phyloP scores from a whole-genome alignment of 1,284 basidiomycete genomes.

The Trametes polyzona region DNA sequence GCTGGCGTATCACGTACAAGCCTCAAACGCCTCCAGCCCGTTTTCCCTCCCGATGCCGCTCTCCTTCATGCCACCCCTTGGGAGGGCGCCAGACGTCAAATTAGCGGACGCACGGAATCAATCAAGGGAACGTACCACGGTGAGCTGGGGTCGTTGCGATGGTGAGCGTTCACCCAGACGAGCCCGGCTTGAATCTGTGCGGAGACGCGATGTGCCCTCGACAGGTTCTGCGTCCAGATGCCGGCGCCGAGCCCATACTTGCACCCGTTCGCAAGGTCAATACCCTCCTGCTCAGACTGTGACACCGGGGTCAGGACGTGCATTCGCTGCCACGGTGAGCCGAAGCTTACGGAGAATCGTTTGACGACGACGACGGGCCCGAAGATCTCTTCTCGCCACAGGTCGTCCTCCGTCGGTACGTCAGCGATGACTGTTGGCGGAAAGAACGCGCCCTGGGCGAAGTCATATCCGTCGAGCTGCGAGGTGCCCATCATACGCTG shows the following conservation, averaged over 20 bases:
- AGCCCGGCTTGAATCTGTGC: constrained; percentile 71
- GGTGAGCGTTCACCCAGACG: constrained; percentile 87
- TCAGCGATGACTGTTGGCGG: constrained; percentile 74
- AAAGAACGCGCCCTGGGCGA: constrained; percentile 72
- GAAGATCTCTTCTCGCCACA: constrained; percentile 85
- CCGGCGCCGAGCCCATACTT: constrained; percentile 83
- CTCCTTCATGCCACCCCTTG: constrained; percentile 84
- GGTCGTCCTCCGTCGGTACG: constrained; percentile 57
- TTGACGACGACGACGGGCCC: constrained; percentile 77
- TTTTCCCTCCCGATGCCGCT: constrained; percentile 85
- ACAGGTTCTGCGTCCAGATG: constrained; percentile 77
- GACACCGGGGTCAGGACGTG: not conserved
- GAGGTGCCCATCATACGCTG: constrained; percentile 61
- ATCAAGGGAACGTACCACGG: constrained; percentile 62
- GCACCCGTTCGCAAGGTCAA: constrained; percentile 71
- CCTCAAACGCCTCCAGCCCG: constrained; percentile 75
- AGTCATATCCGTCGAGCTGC: constrained; percentile 67
- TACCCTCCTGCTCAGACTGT: constrained; percentile 66
- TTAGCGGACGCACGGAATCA: not conserved
- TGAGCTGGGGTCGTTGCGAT: constrained; percentile 85
- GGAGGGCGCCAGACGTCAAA: not conserved
- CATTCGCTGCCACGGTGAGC: not conserved
- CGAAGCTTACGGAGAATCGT: constrained; percentile 56
- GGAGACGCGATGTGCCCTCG: constrained; percentile 72
- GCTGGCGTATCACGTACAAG: constrained; percentile 61